Percentiles rank a stretch among this genome's conserved stretches.
phyloP scores from a whole-genome alignment of 1,284 basidiomycete species.

The Ganoderma sinense region DNA sequence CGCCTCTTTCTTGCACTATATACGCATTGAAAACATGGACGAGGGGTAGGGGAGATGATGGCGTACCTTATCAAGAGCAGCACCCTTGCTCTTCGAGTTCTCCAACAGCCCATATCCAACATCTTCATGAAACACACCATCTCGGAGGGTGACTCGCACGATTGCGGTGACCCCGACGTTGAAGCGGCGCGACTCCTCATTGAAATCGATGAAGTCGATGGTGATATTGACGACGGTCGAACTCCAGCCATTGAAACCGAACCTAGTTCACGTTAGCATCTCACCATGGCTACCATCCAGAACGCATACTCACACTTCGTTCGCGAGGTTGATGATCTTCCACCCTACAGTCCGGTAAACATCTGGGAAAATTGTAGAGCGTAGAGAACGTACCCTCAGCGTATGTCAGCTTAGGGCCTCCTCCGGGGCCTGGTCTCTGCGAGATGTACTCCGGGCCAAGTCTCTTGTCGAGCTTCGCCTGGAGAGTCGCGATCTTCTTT shows the following conservation, averaged over 20 bases:
- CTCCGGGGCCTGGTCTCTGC: conserved; percentile 88
- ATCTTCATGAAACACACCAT: conserved; percentile 94
- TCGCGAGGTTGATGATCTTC: conserved; percentile 96
- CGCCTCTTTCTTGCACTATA: conserved; percentile 96
- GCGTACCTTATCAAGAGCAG: conserved; percentile 90
- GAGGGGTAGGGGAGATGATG: background rate
- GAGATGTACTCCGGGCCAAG: conserved; percentile 95
- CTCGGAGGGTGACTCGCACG: conserved; percentile 86
- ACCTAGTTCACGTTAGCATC: conserved; percentile 17
- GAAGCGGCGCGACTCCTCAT: conserved; percentile 71
- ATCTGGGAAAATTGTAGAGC: background rate
- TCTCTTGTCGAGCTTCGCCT: conserved; percentile 86
- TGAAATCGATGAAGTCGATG: conserved; percentile 79
- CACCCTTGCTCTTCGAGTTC: conserved; percentile 85
- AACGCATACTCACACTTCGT: conserved; percentile 75
- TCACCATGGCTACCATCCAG: too few relatives aligned
- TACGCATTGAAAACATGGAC: background rate
- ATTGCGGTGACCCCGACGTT: conserved; percentile 87
- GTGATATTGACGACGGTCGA: conserved; percentile 83
- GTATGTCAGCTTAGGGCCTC: conserved; percentile 90
- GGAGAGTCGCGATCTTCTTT: conserved; percentile 74
- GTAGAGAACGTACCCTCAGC: conserved; percentile 66
- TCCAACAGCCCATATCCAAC: conserved; percentile 91
- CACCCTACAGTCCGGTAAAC: conserved; percentile 59
- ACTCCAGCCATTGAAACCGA: conserved; percentile 98